A percentile compares a stretch with the other conserved stretches of the same genome.
Conservation (phyloP, 805 yeast species). For the Candida sakaeoensis region DNA sequence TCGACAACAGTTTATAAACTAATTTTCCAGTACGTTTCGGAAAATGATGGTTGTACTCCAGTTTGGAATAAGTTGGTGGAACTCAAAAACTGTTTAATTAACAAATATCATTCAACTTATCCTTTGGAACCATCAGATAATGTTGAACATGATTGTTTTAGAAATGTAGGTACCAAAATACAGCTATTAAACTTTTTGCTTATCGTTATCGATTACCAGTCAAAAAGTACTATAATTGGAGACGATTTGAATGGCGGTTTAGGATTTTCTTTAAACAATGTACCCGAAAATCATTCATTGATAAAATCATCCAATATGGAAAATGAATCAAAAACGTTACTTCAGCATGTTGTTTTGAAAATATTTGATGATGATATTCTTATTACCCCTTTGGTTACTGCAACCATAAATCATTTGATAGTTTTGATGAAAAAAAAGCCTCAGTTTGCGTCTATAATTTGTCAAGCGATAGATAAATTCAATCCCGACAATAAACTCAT, state of each 20-base stretch:
- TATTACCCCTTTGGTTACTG: slow-evolving; percentile 55
- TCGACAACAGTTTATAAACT: slow-evolving; percentile 40
- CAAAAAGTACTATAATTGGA: slow-evolving; percentile 34
- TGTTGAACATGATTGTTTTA: slow-evolving; percentile 45
- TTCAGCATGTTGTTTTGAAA: slow-evolving; percentile 58
- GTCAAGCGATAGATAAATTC: slow-evolving; percentile 56
- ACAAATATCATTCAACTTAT: slow-evolving; percentile 53
- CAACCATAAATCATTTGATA: slow-evolving; percentile 62
- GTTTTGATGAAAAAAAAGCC: slow-evolving; percentile 66
- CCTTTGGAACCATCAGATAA: slow-evolving; percentile 49
- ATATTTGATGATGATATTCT: slow-evolving; percentile 53
- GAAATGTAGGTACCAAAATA: slow-evolving; percentile 58
- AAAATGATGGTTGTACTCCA: slow-evolving; percentile 40
- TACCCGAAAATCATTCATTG: slow-evolving; percentile 60
- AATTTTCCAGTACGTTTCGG: slow-evolving; percentile 43
- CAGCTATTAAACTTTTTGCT: slow-evolving; percentile 70
- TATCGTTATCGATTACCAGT: slow-evolving; percentile 41
- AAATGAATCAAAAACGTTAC: slow-evolving; percentile 61
- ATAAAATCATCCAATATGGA: slow-evolving; percentile 54
- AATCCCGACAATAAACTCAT: slow-evolving; percentile 55
- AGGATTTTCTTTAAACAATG: slow-evolving; percentile 45
- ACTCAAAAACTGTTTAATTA: slow-evolving; percentile 57
- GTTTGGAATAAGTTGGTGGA: slow-evolving; percentile 55
- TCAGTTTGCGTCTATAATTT: slow-evolving; percentile 52
- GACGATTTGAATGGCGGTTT: slow-evolving; percentile 21